Conservation (phyloP, 1,284 basidiomycete genomes). For the Sutorius eximius region DNA sequence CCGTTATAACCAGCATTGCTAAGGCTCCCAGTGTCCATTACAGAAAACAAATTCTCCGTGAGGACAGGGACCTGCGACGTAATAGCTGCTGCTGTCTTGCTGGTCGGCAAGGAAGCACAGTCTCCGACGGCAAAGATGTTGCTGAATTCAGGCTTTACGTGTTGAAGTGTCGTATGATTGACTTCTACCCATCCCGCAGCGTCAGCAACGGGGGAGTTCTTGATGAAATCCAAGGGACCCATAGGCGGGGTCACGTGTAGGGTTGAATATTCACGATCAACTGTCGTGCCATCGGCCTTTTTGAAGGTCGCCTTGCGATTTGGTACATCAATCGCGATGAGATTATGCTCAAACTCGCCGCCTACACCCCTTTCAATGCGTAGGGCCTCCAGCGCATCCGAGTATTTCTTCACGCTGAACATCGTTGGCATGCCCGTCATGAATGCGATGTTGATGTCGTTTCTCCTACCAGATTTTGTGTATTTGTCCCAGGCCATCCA, state of each 20-base stretch:
- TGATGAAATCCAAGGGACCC: conserved; percentile 85
- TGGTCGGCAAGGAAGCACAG: conserved; percentile 87
- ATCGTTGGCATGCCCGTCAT: conserved; percentile 93
- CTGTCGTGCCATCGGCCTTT: conserved; percentile 64
- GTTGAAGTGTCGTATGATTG: conserved; percentile 77
- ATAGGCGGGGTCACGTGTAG: conserved; percentile 91
- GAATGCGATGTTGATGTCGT: conserved; percentile 75
- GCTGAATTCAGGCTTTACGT: conserved; percentile 72
- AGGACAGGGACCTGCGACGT: conserved; percentile 92
- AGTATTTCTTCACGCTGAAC: conserved; percentile 93
- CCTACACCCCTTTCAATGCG: conserved; percentile 80
- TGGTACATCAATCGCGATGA: conserved; percentile 69
- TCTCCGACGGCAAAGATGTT: conserved; percentile 94
- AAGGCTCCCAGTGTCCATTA: conserved; percentile 72
- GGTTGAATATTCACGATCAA: conserved; percentile 77
- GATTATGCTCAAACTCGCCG: conserved; percentile 82
- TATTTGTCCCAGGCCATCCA: conserved; percentile 92
- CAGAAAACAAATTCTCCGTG: conserved; percentile 81
- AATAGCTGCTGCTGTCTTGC: conserved; percentile 95
- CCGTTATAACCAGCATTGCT: conserved; percentile 74
- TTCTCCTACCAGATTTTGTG: conserved; percentile 54
- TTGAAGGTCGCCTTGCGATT: conserved; percentile 85
- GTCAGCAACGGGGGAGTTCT: conserved; percentile 78
- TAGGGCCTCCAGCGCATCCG: conserved; percentile 79
- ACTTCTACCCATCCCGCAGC: conserved; percentile 88